These are phyloP conservation scores for Colletotrichum liaoningense DNA, from an alignment of 2,329 filamentous ascomycete species.

Conservation along the genomic window DNA sequence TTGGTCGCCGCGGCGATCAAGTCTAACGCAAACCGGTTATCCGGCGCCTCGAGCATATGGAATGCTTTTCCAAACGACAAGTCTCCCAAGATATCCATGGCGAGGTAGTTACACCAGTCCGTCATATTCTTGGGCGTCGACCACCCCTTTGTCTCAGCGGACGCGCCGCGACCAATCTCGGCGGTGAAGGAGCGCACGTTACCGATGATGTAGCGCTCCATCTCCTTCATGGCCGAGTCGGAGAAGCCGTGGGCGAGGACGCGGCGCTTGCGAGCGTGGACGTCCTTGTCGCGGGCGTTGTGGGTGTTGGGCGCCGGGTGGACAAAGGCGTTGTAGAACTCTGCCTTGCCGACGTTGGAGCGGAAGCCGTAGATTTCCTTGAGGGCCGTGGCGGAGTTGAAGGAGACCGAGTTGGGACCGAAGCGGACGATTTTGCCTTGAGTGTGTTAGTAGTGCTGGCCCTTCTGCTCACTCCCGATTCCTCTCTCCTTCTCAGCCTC, in stretches of 20 bases:
- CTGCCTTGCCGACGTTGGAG: slow-evolving; percentile 73
- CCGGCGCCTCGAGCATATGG: slow-evolving; percentile 68
- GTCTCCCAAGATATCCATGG: slow-evolving; percentile 72
- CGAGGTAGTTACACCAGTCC: slow-evolving; percentile 71
- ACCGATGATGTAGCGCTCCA: slow-evolving; percentile 74
- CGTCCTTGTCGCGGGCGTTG: slow-evolving; percentile 75
- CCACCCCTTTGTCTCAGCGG: slow-evolving; percentile 66
- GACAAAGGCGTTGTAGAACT: slow-evolving; percentile 80
- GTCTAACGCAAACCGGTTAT: slow-evolving; percentile 74
- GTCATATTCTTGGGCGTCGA: slow-evolving; percentile 70
- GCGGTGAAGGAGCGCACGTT: slow-evolving; percentile 76
- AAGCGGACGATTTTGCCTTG: slow-evolving; percentile 77
- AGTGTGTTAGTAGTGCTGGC: slow-evolving; percentile 2
- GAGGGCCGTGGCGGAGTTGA: slow-evolving; percentile 78
- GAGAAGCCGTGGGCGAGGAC: slow-evolving; percentile 80
- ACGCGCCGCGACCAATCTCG: slow-evolving; percentile 56
- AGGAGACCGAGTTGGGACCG: slow-evolving; percentile 80
- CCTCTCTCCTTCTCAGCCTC: too few species aligned
- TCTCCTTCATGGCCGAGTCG: slow-evolving; percentile 72
- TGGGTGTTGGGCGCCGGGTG: slow-evolving; percentile 79
- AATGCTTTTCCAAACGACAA: slow-evolving; percentile 72
- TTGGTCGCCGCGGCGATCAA: slow-evolving; percentile 76
- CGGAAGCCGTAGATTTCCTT: slow-evolving; percentile 75
- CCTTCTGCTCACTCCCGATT: not conserved
- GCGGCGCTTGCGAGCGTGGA: slow-evolving; percentile 77